These are phyloP conservation scores for Westerdykella sp. DNA, from an alignment of 2,329 filamentous ascomycete species.

Conservation along the genomic window DNA sequence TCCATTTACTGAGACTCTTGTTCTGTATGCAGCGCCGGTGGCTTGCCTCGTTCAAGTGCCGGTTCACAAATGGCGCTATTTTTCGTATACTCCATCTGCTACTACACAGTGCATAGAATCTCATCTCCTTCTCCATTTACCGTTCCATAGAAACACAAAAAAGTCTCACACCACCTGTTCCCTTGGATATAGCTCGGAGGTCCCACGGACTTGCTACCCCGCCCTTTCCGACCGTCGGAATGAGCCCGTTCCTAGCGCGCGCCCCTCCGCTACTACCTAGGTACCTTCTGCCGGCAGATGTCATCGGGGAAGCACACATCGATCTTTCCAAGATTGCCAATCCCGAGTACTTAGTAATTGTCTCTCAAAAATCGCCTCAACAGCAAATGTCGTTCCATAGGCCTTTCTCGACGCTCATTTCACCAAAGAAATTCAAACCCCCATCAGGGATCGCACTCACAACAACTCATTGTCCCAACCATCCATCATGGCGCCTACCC, in stretches of 20 bases:
- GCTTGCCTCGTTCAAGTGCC: too few species aligned
- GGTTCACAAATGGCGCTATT: too few species aligned
- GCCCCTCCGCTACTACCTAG: slow-evolving; percentile 1
- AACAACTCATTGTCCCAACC: neutral
- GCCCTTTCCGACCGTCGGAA: slow-evolving; percentile 21
- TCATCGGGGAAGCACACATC: slow-evolving; percentile 18
- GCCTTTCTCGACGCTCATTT: too few species aligned
- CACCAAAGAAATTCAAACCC: neutral
- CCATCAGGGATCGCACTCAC: neutral
- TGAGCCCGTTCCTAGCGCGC: slow-evolving; percentile 9
- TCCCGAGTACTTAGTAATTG: neutral
- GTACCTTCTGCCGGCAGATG: slow-evolving; percentile 26
- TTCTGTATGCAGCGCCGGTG: too few species aligned
- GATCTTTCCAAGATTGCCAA: neutral
- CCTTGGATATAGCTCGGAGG: neutral
- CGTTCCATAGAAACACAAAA: too few species aligned
- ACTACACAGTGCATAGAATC: too few species aligned
- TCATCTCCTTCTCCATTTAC: too few species aligned
- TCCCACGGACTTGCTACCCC: neutral
- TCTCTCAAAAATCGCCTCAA: neutral
- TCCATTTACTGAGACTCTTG: too few species aligned
- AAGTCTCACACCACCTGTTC: neutral
- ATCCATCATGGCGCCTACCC: slow-evolving; percentile 41
- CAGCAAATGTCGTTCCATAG: too few species aligned
- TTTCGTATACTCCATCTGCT: too few species aligned